A percentile compares a stretch with the other conserved stretches of the same genome.
Conservation (phyloP, 1,284 basidiomycete species). For the Meripilus lineatus region DNA sequence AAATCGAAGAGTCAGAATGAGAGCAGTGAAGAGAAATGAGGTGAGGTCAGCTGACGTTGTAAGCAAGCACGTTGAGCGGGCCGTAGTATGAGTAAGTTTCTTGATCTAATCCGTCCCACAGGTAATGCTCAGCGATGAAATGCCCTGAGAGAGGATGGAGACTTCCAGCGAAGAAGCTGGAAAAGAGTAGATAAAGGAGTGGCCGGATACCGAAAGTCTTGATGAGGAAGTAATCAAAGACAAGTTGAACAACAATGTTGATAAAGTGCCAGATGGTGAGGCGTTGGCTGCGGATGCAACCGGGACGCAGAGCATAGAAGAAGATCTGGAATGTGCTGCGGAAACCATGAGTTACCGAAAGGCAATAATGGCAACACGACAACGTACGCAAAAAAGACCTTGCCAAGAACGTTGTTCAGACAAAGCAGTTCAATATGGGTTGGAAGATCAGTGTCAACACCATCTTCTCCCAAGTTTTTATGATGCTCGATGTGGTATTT, state of each 20-base stretch:
- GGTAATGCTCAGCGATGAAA: constrained; percentile 96
- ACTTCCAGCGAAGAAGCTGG: constrained; percentile 93
- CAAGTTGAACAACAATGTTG: constrained; percentile 71
- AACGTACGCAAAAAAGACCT: constrained; percentile 96
- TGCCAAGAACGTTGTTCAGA: constrained; percentile 94
- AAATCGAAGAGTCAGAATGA: constrained; percentile 1
- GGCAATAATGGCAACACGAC: constrained; percentile 24
- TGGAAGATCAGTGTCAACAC: constrained; percentile 93
- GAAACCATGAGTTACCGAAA: background rate
- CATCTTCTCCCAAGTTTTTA: constrained; percentile 94
- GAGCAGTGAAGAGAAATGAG: constrained; percentile 2
- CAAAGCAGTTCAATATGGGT: constrained; percentile 81
- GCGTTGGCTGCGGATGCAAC: constrained; percentile 85
- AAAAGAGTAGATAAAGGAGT: constrained; percentile 80
- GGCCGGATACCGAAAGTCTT: constrained; percentile 56
- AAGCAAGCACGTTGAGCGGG: constrained; percentile 85
- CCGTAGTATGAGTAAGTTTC: constrained; percentile 99
- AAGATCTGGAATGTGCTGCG: constrained; percentile 93
- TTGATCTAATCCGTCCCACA: constrained; percentile 86
- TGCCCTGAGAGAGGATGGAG: constrained; percentile 95
- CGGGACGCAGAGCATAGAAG: constrained; percentile 95
- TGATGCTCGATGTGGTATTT: constrained; percentile 94
- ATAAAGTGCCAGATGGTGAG: constrained; percentile 82
- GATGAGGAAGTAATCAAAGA: constrained; percentile 71
- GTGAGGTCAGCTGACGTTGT: constrained; percentile 90